phyloP scores from a whole-genome alignment of 73 alveolate species.

The Breviolum minutum region DNA sequence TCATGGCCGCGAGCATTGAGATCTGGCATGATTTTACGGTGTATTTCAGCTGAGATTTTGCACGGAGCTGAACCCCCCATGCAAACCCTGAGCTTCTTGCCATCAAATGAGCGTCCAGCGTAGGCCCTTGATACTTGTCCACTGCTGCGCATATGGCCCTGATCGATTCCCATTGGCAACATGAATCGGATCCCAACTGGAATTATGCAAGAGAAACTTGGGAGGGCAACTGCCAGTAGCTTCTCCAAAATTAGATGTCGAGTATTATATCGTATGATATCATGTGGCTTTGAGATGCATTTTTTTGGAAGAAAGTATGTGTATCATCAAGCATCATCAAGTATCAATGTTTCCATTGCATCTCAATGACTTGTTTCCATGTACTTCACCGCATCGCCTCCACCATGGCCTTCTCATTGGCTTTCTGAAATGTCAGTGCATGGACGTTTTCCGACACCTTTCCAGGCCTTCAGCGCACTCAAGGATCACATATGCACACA shows the following conservation, averaged over 20 bases:
- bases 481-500: no score
- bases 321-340: no score
- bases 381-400: neutral
- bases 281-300: no score
- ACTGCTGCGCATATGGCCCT: conserved; percentile 57
- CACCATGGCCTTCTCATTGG: conserved; percentile 57
- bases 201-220: no score
- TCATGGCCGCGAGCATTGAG: no score
- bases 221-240: no score
- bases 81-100: neutral
- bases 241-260: no score
- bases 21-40: no score
- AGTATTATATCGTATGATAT: no score
- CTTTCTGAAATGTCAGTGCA: conserved; percentile 76
- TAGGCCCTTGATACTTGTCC: conserved; percentile 37
- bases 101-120: conserved; percentile 56
- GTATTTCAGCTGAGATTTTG: neutral
- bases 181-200: no score
- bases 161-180: neutral
- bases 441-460: conserved; percentile 70
- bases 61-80: neutral
- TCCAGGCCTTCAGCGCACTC: conserved; percentile 48
- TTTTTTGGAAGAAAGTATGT: no score
- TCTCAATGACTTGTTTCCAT: no score
- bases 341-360: neutral